These are phyloP conservation scores for Cutaneotrichosporon mucoides DNA, from an alignment of 1,284 basidiomycete species.

Conservation along the genomic window DNA sequence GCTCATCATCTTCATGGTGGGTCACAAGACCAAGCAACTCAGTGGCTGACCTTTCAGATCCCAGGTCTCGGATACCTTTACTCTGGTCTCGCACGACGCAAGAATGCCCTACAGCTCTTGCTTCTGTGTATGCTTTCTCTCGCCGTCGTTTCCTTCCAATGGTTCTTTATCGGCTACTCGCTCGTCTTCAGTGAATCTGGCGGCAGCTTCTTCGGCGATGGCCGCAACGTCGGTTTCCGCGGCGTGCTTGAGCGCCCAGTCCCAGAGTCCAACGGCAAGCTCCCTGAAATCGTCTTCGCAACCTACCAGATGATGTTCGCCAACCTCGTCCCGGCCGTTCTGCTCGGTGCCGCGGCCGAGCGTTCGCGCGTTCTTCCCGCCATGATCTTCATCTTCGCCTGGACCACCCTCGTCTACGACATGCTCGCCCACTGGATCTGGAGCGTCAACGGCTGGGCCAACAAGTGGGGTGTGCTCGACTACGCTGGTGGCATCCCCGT, in stretches of 20 bases:
- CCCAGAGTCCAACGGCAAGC: constrained; percentile 57
- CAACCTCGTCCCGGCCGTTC: constrained; percentile 54
- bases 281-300: constrained; percentile 62
- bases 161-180: constrained; percentile 83
- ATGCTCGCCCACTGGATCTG: constrained; percentile 75
- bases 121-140: constrained; percentile 62
- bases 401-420: constrained; percentile 63
- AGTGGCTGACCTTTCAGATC: constrained; percentile 56
- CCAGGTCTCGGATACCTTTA: constrained; percentile 71
- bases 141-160: constrained; percentile 72
- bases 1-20: constrained; percentile 60
- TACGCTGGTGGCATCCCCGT: constrained; percentile 79
- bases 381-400: constrained; percentile 80
- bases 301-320: constrained; percentile 70
- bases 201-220: constrained; percentile 60
- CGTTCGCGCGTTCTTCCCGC: constrained; percentile 81
- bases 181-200: constrained; percentile 71
- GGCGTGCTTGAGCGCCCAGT: constrained; percentile 72
- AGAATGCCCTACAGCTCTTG: constrained; percentile 55
- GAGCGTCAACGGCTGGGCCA: constrained; percentile 76
- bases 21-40: constrained; percentile 2
- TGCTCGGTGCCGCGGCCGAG: constrained; percentile 69
- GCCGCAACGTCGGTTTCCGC: constrained; percentile 56
- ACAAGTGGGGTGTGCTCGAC: constrained; percentile 84
- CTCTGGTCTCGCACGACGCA: constrained; percentile 73